Percentiles rank a stretch among this genome's conserved stretches.
These are phyloP conservation scores for Parasitella parasitica DNA, from an alignment of 371 early-diverging fungal genomes.

Conservation along the genomic window DNA sequence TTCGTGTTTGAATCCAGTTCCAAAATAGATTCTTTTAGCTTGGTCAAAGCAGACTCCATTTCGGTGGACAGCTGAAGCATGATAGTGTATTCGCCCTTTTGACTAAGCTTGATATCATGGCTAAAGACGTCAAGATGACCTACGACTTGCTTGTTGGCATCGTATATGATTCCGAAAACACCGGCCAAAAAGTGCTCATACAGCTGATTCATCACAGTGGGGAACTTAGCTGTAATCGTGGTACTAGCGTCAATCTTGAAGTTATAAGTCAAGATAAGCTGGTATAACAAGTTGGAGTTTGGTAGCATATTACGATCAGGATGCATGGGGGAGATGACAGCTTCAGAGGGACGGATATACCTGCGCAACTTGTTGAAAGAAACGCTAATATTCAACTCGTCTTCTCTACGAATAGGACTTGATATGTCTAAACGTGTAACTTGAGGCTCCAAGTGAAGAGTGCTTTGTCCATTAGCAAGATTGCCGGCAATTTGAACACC, in stretches of 20 bases:
- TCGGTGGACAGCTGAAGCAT: slow-evolving; percentile 77
- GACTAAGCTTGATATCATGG: slow-evolving; percentile 63
- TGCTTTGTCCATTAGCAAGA: slow-evolving; percentile 60
- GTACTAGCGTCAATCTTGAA: slow-evolving; percentile 57
- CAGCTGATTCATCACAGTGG: slow-evolving; percentile 62
- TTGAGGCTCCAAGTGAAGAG: slow-evolving; percentile 43
- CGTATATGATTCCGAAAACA: slow-evolving; percentile 59
- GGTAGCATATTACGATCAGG: slow-evolving; percentile 78
- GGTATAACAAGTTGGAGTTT: slow-evolving; percentile 63
- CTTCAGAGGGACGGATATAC: slow-evolving; percentile 66
- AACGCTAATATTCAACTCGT: slow-evolving; percentile 61
- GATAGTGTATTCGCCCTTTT: slow-evolving; percentile 84
- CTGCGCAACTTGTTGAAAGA: slow-evolving; percentile 63
- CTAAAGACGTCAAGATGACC: slow-evolving; percentile 75
- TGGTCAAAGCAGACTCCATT: slow-evolving; percentile 67
- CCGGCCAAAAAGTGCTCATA: slow-evolving; percentile 61
- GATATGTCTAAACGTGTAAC: slow-evolving; percentile 71
- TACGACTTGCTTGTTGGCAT: slow-evolving; percentile 63
- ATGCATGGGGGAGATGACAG: slow-evolving; percentile 63
- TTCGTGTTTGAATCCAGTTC: slow-evolving; percentile 69
- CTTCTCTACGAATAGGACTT: slow-evolving; percentile 72
- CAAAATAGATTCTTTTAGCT: slow-evolving; percentile 61
- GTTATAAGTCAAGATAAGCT: slow-evolving; percentile 73
- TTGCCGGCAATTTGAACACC: slow-evolving; percentile 69
- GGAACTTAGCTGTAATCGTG: slow-evolving; percentile 63